phyloP scores from a whole-genome alignment of 2,329 filamentous ascomycete genomes.

The Alternaria postmessia region DNA sequence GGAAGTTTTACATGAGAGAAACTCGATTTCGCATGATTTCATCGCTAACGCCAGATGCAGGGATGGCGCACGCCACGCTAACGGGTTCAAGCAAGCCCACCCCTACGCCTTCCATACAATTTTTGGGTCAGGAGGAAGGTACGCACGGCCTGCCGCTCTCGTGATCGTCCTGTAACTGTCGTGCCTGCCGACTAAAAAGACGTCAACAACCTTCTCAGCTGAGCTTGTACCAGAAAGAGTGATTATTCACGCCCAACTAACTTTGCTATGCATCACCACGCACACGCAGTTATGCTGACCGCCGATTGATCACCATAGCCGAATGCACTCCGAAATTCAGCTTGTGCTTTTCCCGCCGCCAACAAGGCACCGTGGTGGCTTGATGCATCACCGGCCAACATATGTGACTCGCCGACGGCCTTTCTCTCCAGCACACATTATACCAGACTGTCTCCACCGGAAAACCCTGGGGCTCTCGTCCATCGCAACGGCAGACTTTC shows the following conservation, averaged over 20 bases:
- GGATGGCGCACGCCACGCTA: constrained; percentile 36
- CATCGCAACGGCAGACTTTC: constrained; percentile 24
- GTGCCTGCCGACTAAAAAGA: constrained; percentile 16
- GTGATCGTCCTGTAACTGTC: constrained; percentile 35
- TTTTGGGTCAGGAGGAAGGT: constrained; percentile 45
- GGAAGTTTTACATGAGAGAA: constrained; percentile 43
- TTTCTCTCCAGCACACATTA: constrained; percentile 17
- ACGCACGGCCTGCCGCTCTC: constrained; percentile 41
- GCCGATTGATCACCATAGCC: neutral
- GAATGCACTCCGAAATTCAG: neutral
- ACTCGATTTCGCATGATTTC: constrained; percentile 41
- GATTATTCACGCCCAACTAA: neutral
- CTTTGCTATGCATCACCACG: neutral
- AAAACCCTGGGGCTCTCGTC: constrained; percentile 31
- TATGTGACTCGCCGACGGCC: constrained; percentile 30
- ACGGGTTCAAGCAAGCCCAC: constrained; percentile 22
- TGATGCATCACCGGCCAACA: constrained; percentile 13
- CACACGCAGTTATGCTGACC: constrained; percentile 12
- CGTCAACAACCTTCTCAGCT: constrained; percentile 17
- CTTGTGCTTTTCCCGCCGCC: constrained; percentile 3
- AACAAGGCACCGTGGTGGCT: constrained; percentile 18
- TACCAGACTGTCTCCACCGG: constrained; percentile 24
- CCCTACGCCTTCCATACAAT: constrained; percentile 34
- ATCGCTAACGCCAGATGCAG: constrained; percentile 36
- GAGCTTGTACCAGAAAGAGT: neutral